These are phyloP conservation scores for Aegilops tauschii DNA, from an alignment of 176 grass and related monocot genomes.

Conservation along the genomic window DNA sequence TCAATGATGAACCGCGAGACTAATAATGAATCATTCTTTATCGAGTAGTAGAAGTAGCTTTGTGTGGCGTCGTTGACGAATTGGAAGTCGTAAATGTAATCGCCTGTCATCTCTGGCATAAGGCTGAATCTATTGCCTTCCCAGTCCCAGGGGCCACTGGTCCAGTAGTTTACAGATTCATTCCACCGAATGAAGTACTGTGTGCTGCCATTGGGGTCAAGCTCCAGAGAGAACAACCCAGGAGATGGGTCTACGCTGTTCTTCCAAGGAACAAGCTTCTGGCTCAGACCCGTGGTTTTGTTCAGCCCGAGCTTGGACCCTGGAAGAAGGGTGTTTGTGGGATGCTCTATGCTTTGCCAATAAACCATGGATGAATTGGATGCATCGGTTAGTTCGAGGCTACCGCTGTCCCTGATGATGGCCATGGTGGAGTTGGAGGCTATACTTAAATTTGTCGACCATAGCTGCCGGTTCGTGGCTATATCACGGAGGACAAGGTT, in stretches of 20 bases:
- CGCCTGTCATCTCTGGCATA: no score
- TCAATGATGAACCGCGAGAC: background rate
- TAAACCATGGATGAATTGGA: conserved; percentile 49
- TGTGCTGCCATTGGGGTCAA: conserved; percentile 53
- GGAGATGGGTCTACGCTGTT: conserved; percentile 49
- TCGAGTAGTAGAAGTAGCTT: no score
- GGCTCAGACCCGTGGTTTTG: conserved; percentile 47
- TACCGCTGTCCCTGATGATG: conserved; percentile 50
- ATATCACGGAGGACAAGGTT: conserved; percentile 73
- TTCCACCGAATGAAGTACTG: conserved; percentile 41
- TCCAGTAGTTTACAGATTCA: conserved; percentile 39
- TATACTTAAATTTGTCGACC: conserved; percentile 58
- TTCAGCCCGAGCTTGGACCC: conserved; percentile 51
- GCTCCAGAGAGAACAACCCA: conserved; percentile 53
- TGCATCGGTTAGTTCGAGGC: conserved; percentile 54
- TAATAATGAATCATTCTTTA: no score
- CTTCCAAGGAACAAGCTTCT: conserved; percentile 57
- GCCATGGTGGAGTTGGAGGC: conserved; percentile 47
- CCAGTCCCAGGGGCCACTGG: conserved; percentile 17
- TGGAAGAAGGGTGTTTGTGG: conserved; percentile 61
- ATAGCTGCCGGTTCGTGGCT: conserved; percentile 44
- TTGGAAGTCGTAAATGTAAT: no score
- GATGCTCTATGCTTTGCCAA: conserved; percentile 74
- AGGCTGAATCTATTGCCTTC: no score
- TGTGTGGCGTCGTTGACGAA: no score